Evolutionary conservation across 306 rosid species (phyloP).

Genomic region (Cicer judaicum): DNA sequence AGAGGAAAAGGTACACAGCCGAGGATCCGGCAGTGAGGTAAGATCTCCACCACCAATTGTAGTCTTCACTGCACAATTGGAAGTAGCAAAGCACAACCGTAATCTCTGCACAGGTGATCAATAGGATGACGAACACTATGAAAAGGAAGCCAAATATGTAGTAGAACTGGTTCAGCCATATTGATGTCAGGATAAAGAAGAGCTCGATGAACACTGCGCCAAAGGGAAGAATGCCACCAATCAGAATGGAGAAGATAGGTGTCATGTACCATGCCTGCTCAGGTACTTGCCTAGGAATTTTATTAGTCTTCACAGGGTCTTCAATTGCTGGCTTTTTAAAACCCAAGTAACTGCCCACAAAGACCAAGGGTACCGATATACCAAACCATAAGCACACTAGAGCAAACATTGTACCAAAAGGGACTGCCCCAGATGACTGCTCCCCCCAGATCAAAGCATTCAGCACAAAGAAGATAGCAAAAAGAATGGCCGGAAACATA

Average conservation of each 20-base stretch:
- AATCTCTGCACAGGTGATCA: slow-evolving; percentile 96
- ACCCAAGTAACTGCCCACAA: slow-evolving; percentile 96
- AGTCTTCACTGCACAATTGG: slow-evolving; percentile 99
- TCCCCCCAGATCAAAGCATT: slow-evolving; percentile 98
- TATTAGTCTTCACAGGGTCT: slow-evolving; percentile 98
- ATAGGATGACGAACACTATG: slow-evolving; percentile 85
- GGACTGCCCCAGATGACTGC: slow-evolving; percentile 97
- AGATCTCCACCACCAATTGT: slow-evolving; percentile 99
- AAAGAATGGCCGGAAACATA: slow-evolving; percentile 98
- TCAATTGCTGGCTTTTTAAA: slow-evolving; percentile 91
- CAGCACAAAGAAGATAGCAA: slow-evolving; percentile 83
- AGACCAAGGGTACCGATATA: slow-evolving; percentile 95
- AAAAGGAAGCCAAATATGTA: slow-evolving; percentile 98
- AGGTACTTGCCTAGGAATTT: slow-evolving; percentile 95
- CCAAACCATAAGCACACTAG: slow-evolving; percentile 96
- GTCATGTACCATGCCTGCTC: slow-evolving; percentile 99
- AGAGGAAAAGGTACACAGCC: slow-evolving; percentile 91
- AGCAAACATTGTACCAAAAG: slow-evolving; percentile 99
- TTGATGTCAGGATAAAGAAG: slow-evolving; percentile 96
- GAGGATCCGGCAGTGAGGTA: slow-evolving; percentile 98
- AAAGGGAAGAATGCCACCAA: slow-evolving; percentile 99
- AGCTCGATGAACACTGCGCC: slow-evolving; percentile 98
- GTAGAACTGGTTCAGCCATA: slow-evolving; percentile 99
- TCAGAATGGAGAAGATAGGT: slow-evolving; percentile 89
- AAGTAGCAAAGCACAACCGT: slow-evolving; percentile 97